Percentiles rank a stretch among this genome's conserved stretches.
Evolutionary conservation across 2,329 filamentous ascomycete species (phyloP).

Genomic region (Xylariaceae sp.): DNA sequence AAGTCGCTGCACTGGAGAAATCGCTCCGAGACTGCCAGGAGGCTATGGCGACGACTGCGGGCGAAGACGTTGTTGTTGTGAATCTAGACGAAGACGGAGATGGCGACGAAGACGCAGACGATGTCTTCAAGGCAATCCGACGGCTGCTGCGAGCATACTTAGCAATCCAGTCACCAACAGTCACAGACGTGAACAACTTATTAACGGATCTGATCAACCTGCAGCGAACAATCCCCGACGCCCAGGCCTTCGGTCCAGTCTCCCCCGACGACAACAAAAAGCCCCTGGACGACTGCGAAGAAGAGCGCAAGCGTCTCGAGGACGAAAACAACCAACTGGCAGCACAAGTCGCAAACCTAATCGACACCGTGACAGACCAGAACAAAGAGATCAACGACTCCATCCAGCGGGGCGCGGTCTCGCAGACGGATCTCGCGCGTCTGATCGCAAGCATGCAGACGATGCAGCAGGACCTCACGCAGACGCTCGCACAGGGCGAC

Average conservation of each 20-base stretch:
- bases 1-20: background rate
- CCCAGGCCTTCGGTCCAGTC: background rate
- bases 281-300: background rate
- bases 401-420: background rate
- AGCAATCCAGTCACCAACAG: background rate
- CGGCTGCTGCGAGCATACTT: background rate
- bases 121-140: background rate
- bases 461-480: background rate
- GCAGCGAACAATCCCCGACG: background rate
- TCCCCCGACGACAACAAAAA: background rate
- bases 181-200: background rate
- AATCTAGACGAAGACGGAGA: background rate
- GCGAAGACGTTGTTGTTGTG: too few relatives aligned
- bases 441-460: background rate
- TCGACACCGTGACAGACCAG: background rate
- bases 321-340: background rate
- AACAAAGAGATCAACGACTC: background rate
- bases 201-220: background rate
- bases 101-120: too few relatives aligned
- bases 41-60: too few relatives aligned
- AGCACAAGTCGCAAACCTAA: background rate
- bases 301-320: background rate
- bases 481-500: background rate
- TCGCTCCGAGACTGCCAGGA: too few relatives aligned
- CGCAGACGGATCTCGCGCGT: conserved; percentile 1